Base-by-base conservation (phyloP, 2,329 filamentous ascomycete species). In the Dactylonectria estremocensis region DNA sequence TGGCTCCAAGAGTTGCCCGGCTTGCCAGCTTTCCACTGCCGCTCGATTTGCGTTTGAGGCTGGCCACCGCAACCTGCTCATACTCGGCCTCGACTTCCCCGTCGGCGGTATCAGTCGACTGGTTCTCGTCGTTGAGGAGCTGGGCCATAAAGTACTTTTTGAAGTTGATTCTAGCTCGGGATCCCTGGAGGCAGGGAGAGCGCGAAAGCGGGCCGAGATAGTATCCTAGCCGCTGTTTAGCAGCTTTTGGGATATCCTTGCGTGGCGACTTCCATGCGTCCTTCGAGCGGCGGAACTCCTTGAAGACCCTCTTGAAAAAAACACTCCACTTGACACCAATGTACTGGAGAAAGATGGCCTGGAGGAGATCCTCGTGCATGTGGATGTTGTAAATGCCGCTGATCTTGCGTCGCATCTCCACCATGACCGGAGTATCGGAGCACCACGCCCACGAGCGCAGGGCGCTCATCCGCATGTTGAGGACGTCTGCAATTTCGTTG, bases 301-400 rank as follows among this genome's bases (percentile, higher is more conserved):
- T 68, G 46, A 87, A 82, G 0, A 71, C 75, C 0, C 59, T 13
- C 56, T 84, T 86, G 57, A 87, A 72, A 40, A 81, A 80, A 0
- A 83, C 80, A 2, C 84, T 85, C 82, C 84, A 85, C 33, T 80
- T 83, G 14, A 84, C 77, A 2, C 86, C 86, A 28, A 88, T 79
- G 59, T 83, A 85, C 52, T 88, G 84, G 0, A 88, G 74, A n/a
- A 88, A 82, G 1, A 88, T 80, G 1, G 85, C 84, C 60, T 87
- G 84, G 1, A 87, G 80, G 0, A 87, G 79, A 35, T 88, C 85
- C 67, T 87, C 84, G 40, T 87, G 83, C 83, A 87, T 87, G 65
- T 82, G 80, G n/a, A 87, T 79, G 45, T 84, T 81, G 71, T 85
- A 87, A 24, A 83, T 77, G 0, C 85, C 85, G 14, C 78, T 86